Base-by-base conservation (phyloP, 139 green algal genomes). In the Tetradesmus obliquus region DNA sequence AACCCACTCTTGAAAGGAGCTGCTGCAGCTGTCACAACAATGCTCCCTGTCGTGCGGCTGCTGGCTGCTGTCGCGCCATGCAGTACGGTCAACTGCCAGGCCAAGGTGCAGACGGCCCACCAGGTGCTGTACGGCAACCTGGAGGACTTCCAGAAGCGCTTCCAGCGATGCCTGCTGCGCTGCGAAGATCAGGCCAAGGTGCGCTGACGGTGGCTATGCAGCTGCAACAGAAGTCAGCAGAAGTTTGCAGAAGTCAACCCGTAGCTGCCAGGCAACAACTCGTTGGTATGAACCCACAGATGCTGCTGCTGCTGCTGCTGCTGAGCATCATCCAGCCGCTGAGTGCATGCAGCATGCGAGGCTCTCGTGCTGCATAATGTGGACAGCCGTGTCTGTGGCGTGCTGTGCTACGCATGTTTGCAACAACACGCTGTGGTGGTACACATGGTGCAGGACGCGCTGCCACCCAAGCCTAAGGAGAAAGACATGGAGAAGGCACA, bases 131-230 rank as follows among this genome's bases (percentile, higher is more conserved):
- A 89, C 9, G 89, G 79, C 45, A 71, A 74, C 10, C 66, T 93
- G 1, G 86, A 91, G 13, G 79, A 93, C 20, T 93, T 94, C 84
- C 93, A 96, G 92, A 90, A 94, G 80, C 94, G 94, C 54, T 91
- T 96, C 32, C 92, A 96, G 91, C 88, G 94, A 2, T 94, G 92
- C n/a, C 88, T 93, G 24, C 88, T 94, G 87, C 90, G 93, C 19
- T 96, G 94, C 80, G 90, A 96, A 87, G 93, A 96, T 60, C 20
- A 85, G 15, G 94, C 90, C 24, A 83, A 87, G 89, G 92, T 94
- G 71, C 54, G 88, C 79, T 12, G 76, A 9, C 12, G 69, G 69
- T 32, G 20, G 69, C 19, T 76, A 4, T 76, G 3, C 60, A 24
- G 66, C 66, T 45, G 32, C 32, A 45, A 45, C 32, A 45, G 32